These are phyloP conservation scores for Colletotrichum orchidophilum DNA, from an alignment of 2,329 filamentous ascomycete species.

Conservation along the genomic window DNA sequence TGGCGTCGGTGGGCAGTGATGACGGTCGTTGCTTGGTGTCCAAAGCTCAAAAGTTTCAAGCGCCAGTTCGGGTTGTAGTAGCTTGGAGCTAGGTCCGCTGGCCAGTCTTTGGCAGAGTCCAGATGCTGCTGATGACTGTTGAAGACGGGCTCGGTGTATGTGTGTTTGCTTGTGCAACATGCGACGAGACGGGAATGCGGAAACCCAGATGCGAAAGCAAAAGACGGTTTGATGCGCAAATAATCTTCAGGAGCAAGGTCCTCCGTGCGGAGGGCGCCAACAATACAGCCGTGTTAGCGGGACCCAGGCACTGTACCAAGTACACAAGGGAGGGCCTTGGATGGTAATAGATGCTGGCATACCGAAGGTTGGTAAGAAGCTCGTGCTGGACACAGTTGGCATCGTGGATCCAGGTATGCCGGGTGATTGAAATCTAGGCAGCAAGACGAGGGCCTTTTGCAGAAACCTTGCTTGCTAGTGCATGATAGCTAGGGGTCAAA, in stretches of 20 bases:
- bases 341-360: background rate
- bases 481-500: background rate
- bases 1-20: background rate
- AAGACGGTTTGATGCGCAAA: conserved; percentile 2
- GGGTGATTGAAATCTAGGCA: background rate
- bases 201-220: background rate
- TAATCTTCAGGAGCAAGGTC: background rate
- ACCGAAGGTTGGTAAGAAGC: background rate
- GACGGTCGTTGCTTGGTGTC: background rate
- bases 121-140: background rate
- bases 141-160: background rate
- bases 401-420: background rate
- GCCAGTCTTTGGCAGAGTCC: background rate
- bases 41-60: background rate
- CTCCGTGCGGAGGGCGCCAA: background rate
- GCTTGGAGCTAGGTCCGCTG: background rate
- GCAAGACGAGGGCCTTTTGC: background rate
- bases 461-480: background rate
- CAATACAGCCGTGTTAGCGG: background rate
- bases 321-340: background rate
- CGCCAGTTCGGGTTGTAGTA: background rate
- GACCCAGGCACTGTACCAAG: background rate
- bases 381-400: background rate
- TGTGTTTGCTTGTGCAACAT: background rate
- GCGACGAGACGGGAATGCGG: background rate